Evolutionary conservation across 2,329 filamentous ascomycete genomes (phyloP).

Genomic region (Alternaria novae-zelandiae): DNA sequence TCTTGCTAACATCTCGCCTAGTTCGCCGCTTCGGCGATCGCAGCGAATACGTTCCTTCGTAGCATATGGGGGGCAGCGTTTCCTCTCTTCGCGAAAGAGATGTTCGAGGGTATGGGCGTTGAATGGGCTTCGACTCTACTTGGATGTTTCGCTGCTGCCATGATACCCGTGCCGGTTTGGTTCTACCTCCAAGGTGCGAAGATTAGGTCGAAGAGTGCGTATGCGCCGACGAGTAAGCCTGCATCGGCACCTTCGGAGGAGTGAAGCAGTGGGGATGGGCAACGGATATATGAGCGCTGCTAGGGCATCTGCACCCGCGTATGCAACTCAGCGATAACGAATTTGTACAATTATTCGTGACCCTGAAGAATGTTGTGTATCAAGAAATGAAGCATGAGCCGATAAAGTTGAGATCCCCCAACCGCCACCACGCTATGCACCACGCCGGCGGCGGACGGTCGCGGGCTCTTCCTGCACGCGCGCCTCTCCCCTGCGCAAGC

Average conservation of each 20-base stretch:
- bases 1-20: slow-evolving; percentile 19
- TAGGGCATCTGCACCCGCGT: accelerated
- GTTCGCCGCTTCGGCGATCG: slow-evolving; percentile 61
- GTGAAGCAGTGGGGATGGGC: neutral
- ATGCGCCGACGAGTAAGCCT: slow-evolving; percentile 47
- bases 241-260: slow-evolving; percentile 9
- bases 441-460: neutral
- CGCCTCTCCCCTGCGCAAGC: slow-evolving; percentile 2
- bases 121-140: slow-evolving; percentile 55
- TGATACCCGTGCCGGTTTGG: slow-evolving; percentile 55
- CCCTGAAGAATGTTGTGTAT: no score
- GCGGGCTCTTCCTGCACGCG: neutral
- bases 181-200: slow-evolving; percentile 54
- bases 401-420: neutral
- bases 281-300: no score
- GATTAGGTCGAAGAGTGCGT: slow-evolving; percentile 53
- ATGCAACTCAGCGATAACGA: neutral
- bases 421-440: neutral
- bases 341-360: accelerated
- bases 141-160: slow-evolving; percentile 51
- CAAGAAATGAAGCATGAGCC: neutral
- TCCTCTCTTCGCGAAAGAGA: slow-evolving; percentile 62
- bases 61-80: slow-evolving; percentile 59
- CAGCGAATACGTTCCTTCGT: slow-evolving; percentile 62
- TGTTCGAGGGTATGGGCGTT: slow-evolving; percentile 62